Evolutionary conservation across 805 yeast species (phyloP), one percentile per base, ranked within the genome.

Genomic region (Metschnikowia peoriensis): DNA sequence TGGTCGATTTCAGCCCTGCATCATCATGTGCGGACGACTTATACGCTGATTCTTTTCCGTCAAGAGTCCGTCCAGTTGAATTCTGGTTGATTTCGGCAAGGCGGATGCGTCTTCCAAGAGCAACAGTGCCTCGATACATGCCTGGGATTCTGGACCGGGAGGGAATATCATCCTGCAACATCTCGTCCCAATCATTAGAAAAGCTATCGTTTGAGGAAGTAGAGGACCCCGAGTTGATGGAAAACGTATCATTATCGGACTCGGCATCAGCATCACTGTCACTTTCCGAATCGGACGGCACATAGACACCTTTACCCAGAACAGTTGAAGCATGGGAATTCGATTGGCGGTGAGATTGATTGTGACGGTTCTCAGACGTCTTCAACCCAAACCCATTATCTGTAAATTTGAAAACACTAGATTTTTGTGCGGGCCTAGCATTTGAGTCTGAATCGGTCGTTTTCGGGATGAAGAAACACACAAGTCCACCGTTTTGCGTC

Each of bases 401-500:
- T 7, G 74, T 64, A 44, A 72, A 72, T 41, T 68, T 71, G 53
- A 71, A 69, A 12, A 70, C 61, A 44, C 80, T 82, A 60, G 82
- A 76, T 43, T 75, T 77, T 42, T 82, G 77, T 28, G 76, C 69
- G 68, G 60, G 70, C 72, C 57, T 74, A 1, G 41, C 29, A 70
- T 39, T 73, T 69, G 62, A 61, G 9, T 63, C 68, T 12, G 62
- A 62, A 45, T 70, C 72, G 44, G 70, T 76, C 34, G 53, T 50
- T 46, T 80, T 81, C 0, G 86, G 84, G 9, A 86, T 80, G 68
- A 89, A 90, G 62, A 92, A 92, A 63, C 96, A 89, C 1, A 92
- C 86, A 47, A 92, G 71, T 53, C 82, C 82, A 0, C 97, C 97
- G 3, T 82, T 79, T 11, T 83, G 78, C 0, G 96, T 78, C 97